Percentiles rank a stretch among this genome's conserved stretches.
Conservation (phyloP, 2,329 filamentous ascomycete genomes). For the Pseudocercospora fuligena region DNA sequence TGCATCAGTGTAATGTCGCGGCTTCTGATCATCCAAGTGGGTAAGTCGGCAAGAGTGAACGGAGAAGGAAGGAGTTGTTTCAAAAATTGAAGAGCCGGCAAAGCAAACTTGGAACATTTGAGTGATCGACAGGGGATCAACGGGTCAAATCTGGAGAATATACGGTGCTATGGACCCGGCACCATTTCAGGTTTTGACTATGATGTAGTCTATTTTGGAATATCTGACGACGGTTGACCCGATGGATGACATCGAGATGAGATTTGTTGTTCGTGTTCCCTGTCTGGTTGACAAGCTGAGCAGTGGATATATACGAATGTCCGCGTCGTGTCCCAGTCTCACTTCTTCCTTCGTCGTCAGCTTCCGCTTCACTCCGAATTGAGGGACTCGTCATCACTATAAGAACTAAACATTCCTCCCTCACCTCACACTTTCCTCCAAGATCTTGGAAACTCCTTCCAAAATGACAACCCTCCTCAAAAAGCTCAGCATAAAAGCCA, state of each 20-base stretch:
- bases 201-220: background rate
- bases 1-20: slow-evolving; percentile 26
- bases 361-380: background rate
- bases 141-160: background rate
- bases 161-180: background rate
- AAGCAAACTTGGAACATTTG: background rate
- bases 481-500: slow-evolving; percentile 3
- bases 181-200: background rate
- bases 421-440: too few relatives aligned
- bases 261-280: background rate
- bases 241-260: background rate
- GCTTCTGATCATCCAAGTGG: slow-evolving; percentile 17
- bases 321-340: background rate
- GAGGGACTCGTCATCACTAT: background rate
- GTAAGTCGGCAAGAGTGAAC: background rate
- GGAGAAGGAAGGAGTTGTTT: background rate
- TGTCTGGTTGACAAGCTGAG: background rate
- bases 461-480: slow-evolving; percentile 8
- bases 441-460: background rate
- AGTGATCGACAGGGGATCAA: slow-evolving; percentile 6
- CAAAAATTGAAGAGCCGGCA: background rate
- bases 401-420: background rate
- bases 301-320: background rate
- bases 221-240: background rate
- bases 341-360: background rate